Conservation (phyloP, 257 asterid species). For the Gentiana macrophylla region DNA sequence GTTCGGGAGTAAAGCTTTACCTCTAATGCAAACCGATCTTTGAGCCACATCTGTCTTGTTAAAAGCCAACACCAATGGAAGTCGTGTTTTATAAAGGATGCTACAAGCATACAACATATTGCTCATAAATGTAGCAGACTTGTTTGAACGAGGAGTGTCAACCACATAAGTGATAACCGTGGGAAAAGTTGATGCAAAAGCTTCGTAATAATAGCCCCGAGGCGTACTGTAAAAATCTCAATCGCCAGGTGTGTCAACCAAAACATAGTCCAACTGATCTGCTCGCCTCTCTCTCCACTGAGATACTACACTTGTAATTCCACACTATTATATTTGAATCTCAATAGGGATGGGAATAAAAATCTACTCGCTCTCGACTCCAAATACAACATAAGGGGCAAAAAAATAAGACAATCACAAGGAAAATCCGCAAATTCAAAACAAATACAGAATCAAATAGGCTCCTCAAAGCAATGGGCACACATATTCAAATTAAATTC, state of each 20-base stretch:
- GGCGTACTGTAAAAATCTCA: slow-evolving; percentile 98
- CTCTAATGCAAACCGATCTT: slow-evolving; percentile 92
- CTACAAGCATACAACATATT: slow-evolving; percentile 97
- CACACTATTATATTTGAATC: neutral
- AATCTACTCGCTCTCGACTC: too few relatives aligned
- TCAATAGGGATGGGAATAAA: too few relatives aligned
- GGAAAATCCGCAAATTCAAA: neutral
- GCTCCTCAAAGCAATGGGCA: too few relatives aligned
- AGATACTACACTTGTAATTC: slow-evolving; percentile 58
- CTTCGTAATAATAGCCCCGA: slow-evolving; percentile 98
- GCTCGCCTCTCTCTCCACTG: slow-evolving; percentile 93
- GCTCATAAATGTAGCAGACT: slow-evolving; percentile 96
- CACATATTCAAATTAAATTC: too few relatives aligned
- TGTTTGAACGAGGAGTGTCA: slow-evolving; percentile 87
- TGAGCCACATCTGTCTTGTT: slow-evolving; percentile 94
- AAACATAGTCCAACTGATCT: slow-evolving; percentile 83
- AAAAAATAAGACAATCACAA: neutral
- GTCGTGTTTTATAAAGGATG: slow-evolving; percentile 85
- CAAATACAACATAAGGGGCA: neutral
- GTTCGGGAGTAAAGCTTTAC: slow-evolving; percentile 15
- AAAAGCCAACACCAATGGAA: slow-evolving; percentile 81
- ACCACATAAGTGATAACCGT: slow-evolving; percentile 85
- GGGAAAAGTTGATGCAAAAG: slow-evolving; percentile 97
- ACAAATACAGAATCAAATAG: neutral
- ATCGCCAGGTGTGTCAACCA: slow-evolving; percentile 97